Base-by-base conservation (phyloP, 441 rosid species). In the Kokia cookei region DNA sequence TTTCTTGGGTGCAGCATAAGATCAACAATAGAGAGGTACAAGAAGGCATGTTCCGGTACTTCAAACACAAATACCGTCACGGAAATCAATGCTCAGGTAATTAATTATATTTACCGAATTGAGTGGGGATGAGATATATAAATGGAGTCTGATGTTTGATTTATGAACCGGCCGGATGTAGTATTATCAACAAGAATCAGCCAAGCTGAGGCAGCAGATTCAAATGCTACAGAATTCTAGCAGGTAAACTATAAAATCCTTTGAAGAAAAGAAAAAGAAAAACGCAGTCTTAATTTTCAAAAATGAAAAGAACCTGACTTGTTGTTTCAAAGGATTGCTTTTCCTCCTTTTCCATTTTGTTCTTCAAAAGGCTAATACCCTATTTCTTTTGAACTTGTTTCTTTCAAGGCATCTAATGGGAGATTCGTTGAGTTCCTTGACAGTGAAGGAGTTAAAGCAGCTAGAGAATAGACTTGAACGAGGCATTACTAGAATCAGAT, bases 121-220 rank as follows among this genome's bases (percentile, higher is more conserved):
- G 22, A 19, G 22, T 19, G 22, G 22, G 22, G 22, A 19, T 19
- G 22, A 19, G 22, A 19, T 19, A 19, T 19, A 19, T 0, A 19
- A 19, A 19, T 19, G 22, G 22, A 19, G 22, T 19, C 0, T 19
- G 22, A 19, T 19, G 22, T 19, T 67, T 64, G 32, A 8, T 11
- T 75, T 19, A 27, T 50, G 0, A 54, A 50, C 19, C 48, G 22
- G 22, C 22, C 0, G 29, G 22, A 47, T 73, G 72, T 79, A 92
- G 98, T 96, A 93, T 79, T 96, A 93, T 79, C 98, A 96, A 72
- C 97, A 92, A 82, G 99, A 96, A 78, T 96, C 97, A n/a, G 96
- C 93, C 47, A 96, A 96, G 86, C 84, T 96, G 69, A 84, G 94
- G 65, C 97, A 91, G 55, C 99, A 96, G 75, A 96, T 96, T 79